These are phyloP conservation scores for Sugiyamaella americana DNA, from an alignment of 805 yeast species.

Conservation along the genomic window DNA sequence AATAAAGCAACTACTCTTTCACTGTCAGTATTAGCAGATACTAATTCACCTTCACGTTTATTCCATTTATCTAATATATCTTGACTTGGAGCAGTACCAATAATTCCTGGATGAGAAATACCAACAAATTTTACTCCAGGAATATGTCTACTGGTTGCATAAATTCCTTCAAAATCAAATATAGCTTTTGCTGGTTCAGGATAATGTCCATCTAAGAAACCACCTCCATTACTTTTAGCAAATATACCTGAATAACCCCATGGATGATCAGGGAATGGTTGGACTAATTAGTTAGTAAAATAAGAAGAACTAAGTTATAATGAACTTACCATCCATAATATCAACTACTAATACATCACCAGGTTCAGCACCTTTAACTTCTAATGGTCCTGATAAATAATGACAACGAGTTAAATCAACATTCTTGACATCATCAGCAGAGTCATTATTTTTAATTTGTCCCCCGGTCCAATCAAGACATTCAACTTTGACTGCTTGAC, in stretches of 20 bases:
- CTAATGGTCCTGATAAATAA: constrained; percentile 46
- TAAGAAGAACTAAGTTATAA: no score
- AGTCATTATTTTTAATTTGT: constrained; percentile 42
- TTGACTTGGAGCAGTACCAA: constrained; percentile 46
- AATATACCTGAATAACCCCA: constrained; percentile 51
- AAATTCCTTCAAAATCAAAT: constrained; percentile 47
- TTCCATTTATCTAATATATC: constrained; percentile 43
- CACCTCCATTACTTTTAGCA: constrained; percentile 46
- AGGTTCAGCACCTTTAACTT: constrained; percentile 40
- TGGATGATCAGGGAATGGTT: constrained; percentile 46
- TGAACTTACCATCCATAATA: constrained; percentile 45
- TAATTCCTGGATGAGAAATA: constrained; percentile 45
- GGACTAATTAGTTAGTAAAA: no score
- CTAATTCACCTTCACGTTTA: constrained; percentile 37
- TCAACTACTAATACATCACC: constrained; percentile 47
- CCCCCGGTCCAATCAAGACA: constrained; percentile 54
- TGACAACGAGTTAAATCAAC: constrained; percentile 43
- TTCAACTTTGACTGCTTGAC: constrained; percentile 43
- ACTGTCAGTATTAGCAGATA: constrained; percentile 21
- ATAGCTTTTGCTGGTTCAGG: constrained; percentile 49
- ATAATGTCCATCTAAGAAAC: constrained; percentile 43
- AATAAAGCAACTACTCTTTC: constrained; percentile 39
- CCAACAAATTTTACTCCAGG: constrained; percentile 48
- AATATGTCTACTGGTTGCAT: constrained; percentile 44
- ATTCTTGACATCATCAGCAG: constrained; percentile 43